Evolutionary conservation across 495 filamentous ascomycete species (phyloP).

Genomic region (Neurospora sp.): DNA sequence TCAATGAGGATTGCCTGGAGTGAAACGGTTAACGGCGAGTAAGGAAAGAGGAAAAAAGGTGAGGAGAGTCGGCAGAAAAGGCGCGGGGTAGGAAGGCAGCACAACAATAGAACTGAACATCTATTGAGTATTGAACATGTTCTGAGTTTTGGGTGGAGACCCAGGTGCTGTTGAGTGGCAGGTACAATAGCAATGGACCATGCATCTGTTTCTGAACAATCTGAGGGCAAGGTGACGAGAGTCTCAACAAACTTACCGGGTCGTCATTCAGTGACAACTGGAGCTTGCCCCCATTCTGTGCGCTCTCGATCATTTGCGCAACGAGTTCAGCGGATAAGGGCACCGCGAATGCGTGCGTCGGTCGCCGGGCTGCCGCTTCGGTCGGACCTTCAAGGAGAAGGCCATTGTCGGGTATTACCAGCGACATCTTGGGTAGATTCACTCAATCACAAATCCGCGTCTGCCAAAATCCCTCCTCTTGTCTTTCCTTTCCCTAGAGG

Average conservation of each 20-base stretch:
- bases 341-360: conserved; percentile 49
- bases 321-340: conserved; percentile 54
- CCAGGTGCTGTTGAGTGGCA: conserved; percentile 2
- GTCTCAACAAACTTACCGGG: conserved; percentile 38
- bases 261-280: conserved; percentile 45
- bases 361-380: conserved; percentile 23
- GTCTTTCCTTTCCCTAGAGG: neutral
- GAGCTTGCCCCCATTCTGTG: conserved; percentile 50
- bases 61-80: neutral
- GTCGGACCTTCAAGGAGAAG: conserved; percentile 34
- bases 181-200: conserved; percentile 1
- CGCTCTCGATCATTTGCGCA: conserved; percentile 58
- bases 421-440: conserved; percentile 17
- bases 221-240: conserved; percentile 6
- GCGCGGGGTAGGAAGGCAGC: neutral
- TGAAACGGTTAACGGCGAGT: conserved; percentile 4
- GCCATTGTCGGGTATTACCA: conserved; percentile 33
- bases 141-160: neutral
- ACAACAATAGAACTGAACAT: neutral
- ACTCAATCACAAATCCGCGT: conserved; percentile 3
- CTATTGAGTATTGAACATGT: neutral
- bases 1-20: conserved; percentile 31
- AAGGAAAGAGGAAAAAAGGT: neutral
- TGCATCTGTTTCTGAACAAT: neutral
- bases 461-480: conserved; percentile 1